Evolutionary conservation across 1,284 basidiomycete genomes (phyloP), one percentile per base, ranked within the genome.

Genomic region (Malassezia dermatis): DNA sequence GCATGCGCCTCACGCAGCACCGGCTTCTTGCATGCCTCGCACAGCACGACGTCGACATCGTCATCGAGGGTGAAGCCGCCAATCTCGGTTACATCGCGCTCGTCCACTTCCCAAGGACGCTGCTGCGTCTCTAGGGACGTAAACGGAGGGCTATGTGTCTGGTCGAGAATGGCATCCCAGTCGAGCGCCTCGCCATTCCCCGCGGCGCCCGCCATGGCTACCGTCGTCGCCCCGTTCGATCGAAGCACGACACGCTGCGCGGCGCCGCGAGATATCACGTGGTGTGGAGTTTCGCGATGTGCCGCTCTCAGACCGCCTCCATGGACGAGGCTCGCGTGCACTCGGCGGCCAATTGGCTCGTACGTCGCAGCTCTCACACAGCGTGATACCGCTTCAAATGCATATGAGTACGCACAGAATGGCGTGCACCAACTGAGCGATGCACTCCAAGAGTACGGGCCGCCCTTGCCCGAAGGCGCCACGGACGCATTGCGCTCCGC

Each of bases 71-170:
- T 10, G n/a, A 61, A 60, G 7, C 62, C 62, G 6, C 71, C 71
- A 50, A 73, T 71, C 55, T 70, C 68, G 27, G 66, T 68, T 23
- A 73, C 66, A 46, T 71, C 59, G 13, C 59, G 58, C 39, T 70
- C 71, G 42, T 73, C 62, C 34, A 52, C 58, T 56, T 69, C 63
- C 69, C 67, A 70, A 13, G 54, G 49, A 10, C 43, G 55, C 34
- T 41, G 15, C 15, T n/a, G 17, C 13, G 34, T 12, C 15, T 28
- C 15, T 12, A 51, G 32, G 27, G 60, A 56, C 13, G 62, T 60
- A 27, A 50, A 58, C 7, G 51, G 41, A 17, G 59, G 41, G 21
- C 49, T 50, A 15, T 37, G 32, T 7, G 55, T 57, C 44, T 48
- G 35, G 11, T 42, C 44, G 19, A 57, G 10, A 17, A 57, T 42